These are phyloP conservation scores for Suhomyces kilbournensis DNA, from an alignment of 805 yeast species.

Conservation along the genomic window DNA sequence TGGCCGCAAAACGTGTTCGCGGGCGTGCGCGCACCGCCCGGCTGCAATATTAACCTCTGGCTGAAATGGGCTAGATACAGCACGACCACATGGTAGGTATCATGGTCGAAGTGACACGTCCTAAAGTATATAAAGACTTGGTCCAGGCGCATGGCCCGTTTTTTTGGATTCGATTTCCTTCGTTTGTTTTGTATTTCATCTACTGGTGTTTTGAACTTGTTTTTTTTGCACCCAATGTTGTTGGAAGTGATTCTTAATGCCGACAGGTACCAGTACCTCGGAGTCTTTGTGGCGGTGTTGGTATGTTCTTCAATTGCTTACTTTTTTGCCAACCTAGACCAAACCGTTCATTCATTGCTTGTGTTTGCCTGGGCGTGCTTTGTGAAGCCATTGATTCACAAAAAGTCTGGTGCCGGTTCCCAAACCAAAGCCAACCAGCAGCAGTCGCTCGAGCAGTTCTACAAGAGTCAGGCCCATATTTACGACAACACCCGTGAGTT, in stretches of 20 bases:
- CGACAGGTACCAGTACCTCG: background rate
- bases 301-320: background rate
- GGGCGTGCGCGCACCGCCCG: slow-evolving; percentile 2
- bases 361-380: slow-evolving; percentile 52
- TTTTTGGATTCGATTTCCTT: background rate
- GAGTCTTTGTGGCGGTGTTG: background rate
- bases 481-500: slow-evolving; percentile 70
- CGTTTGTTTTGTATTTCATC: background rate
- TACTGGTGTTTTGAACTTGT: background rate
- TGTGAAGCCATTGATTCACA: slow-evolving; percentile 51
- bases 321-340: slow-evolving; percentile 3
- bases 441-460: slow-evolving; percentile 63
- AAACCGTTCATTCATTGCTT: slow-evolving; percentile 22
- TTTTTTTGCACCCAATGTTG: slow-evolving; percentile 1
- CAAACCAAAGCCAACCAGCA: slow-evolving; percentile 42
- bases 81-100: background rate
- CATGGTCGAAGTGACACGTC: background rate
- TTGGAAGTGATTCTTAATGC: background rate
- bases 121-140: background rate
- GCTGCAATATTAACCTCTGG: background rate
- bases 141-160: background rate
- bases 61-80: background rate
- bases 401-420: slow-evolving; percentile 20
- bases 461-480: slow-evolving; percentile 71
- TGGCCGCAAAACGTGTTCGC: slow-evolving; percentile 4